These are phyloP conservation scores for Talaromyces piceae DNA, from an alignment of 2,329 filamentous ascomycete species.

Conservation along the genomic window DNA sequence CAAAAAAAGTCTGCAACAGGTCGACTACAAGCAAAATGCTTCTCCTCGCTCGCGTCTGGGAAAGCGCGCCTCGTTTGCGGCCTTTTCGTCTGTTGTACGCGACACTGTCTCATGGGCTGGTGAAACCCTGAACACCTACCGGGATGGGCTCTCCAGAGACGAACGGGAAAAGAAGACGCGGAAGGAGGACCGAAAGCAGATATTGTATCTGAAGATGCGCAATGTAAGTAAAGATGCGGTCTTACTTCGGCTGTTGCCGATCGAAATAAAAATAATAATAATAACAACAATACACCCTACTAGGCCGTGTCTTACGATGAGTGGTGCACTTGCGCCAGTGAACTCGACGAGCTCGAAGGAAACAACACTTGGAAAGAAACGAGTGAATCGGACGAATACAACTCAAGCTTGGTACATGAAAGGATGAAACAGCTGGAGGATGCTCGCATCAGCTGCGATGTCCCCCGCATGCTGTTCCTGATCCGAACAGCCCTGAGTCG, in stretches of 20 bases:
- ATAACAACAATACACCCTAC: slow-evolving; percentile 5
- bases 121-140: slow-evolving; percentile 32
- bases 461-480: slow-evolving; percentile 69
- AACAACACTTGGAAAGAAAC: slow-evolving; percentile 76
- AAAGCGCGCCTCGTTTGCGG: slow-evolving; percentile 24
- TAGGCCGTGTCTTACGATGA: slow-evolving; percentile 62
- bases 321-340: slow-evolving; percentile 68
- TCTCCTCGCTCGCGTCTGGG: slow-evolving; percentile 11
- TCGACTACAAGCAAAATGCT: not conserved
- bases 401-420: slow-evolving; percentile 59
- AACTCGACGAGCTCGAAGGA: slow-evolving; percentile 71
- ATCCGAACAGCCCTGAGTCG: slow-evolving; percentile 73
- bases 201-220: slow-evolving; percentile 58
- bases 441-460: slow-evolving; percentile 63
- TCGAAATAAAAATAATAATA: slow-evolving; percentile 11
- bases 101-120: slow-evolving; percentile 30
- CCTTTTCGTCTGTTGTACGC: slow-evolving; percentile 27
- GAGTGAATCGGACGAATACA: slow-evolving; percentile 60
- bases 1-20: slow-evolving; percentile 13
- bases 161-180: slow-evolving; percentile 43
- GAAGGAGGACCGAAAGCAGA: slow-evolving; percentile 53
- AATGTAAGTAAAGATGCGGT: too few species aligned
- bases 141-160: slow-evolving; percentile 47
- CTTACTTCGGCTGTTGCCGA: too few species aligned
- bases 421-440: slow-evolving; percentile 68